These are phyloP conservation scores for Solanum sitiens DNA, from an alignment of 257 asterid species.

Conservation along the genomic window DNA sequence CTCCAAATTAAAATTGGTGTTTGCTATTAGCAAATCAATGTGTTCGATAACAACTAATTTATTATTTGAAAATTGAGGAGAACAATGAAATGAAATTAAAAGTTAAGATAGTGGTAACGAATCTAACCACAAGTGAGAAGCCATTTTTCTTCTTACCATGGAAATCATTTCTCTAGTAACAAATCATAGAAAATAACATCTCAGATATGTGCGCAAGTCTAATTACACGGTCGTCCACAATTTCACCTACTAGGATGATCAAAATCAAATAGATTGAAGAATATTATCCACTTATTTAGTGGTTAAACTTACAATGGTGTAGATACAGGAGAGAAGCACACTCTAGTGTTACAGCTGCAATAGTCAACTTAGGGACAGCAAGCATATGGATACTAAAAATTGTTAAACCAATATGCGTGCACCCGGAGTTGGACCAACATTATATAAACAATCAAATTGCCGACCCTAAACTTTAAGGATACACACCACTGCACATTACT, in stretches of 20 bases:
- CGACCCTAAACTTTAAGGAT: not conserved
- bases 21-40: not conserved
- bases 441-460: not conserved
- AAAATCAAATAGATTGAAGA: not conserved
- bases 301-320: not conserved
- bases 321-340: not conserved
- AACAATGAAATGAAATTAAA: not conserved
- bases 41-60: not conserved
- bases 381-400: not conserved
- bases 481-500: not conserved
- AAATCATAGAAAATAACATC: not conserved
- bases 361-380: not conserved
- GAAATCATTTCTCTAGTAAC: not conserved
- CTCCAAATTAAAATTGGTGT: not conserved
- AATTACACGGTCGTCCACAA: not conserved
- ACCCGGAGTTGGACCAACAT: not conserved
- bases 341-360: not conserved
- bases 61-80: not conserved
- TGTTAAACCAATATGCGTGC: not conserved
- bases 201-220: not conserved
- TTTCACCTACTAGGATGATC: not conserved
- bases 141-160: not conserved
- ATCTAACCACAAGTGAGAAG: not conserved
- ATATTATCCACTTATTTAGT: not conserved
- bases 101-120: not conserved